Conservation (phyloP, 768 basidiomycete species). For the Naganishia onofrii region DNA sequence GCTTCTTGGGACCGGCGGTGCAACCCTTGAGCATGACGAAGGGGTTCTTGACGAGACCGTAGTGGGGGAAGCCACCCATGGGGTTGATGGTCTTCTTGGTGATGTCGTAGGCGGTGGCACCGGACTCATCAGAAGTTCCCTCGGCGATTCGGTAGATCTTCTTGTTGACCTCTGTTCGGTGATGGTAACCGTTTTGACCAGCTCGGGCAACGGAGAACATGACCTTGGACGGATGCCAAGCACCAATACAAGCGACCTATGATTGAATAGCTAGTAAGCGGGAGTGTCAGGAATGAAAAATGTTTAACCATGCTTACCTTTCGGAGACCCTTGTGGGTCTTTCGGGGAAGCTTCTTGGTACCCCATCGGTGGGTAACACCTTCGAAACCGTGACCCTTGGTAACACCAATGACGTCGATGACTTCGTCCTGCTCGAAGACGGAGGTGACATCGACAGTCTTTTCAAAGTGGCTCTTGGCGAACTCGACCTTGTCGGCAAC, state of each 20-base stretch:
- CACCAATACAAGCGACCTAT: slow-evolving; percentile 74
- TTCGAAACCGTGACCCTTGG: slow-evolving; percentile 99
- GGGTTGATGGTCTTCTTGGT: slow-evolving; percentile 68
- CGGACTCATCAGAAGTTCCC: slow-evolving; percentile 73
- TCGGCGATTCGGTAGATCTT: slow-evolving; percentile 87
- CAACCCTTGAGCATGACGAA: slow-evolving; percentile 96
- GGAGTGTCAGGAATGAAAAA: neutral
- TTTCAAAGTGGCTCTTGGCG: slow-evolving; percentile 91
- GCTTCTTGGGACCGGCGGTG: slow-evolving; percentile 93
- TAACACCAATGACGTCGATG: slow-evolving; percentile 95
- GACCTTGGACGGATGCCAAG: slow-evolving; percentile 67
- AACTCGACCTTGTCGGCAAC: slow-evolving; percentile 96
- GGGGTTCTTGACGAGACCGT: slow-evolving; percentile 98
- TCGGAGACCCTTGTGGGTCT: slow-evolving; percentile 98
- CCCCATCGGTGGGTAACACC: slow-evolving; percentile 99
- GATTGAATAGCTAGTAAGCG: slow-evolving; percentile 52
- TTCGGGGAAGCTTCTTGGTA: slow-evolving; percentile 94
- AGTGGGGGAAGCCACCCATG: slow-evolving; percentile 98
- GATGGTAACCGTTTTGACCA: slow-evolving; percentile 84
- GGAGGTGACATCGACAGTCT: slow-evolving; percentile 76
- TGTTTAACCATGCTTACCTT: slow-evolving; percentile 61
- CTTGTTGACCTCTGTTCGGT: slow-evolving; percentile 95
- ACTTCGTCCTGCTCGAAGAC: slow-evolving; percentile 97
- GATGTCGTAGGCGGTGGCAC: slow-evolving; percentile 89
- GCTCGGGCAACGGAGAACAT: slow-evolving; percentile 99